Conservation (phyloP, 2,329 filamentous ascomycete species). For the Ceratocystis destructans region DNA sequence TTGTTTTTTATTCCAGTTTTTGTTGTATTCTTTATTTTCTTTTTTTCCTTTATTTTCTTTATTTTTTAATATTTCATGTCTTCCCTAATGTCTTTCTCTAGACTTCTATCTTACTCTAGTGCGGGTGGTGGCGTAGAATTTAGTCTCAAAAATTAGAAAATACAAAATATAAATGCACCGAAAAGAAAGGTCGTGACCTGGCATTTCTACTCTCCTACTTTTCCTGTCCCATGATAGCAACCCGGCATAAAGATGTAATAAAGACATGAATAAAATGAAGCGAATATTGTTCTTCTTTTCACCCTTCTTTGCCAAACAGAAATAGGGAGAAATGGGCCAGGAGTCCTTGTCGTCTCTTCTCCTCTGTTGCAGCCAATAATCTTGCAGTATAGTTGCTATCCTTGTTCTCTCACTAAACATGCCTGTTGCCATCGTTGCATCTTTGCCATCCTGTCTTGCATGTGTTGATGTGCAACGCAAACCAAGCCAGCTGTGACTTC, state of each 20-base stretch:
- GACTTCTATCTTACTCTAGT: not conserved
- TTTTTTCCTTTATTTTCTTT: not conserved
- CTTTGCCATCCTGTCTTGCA: too few species aligned
- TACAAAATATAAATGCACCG: too few species aligned
- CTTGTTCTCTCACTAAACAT: not conserved
- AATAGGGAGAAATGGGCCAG: too few species aligned
- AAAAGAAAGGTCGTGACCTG: not conserved
- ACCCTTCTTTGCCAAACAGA: not conserved
- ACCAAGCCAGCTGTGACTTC: not conserved
- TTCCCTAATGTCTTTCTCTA: not conserved
- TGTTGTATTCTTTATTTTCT: not conserved
- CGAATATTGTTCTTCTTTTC: not conserved
- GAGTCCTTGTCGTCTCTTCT: too few species aligned
- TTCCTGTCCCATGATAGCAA: not conserved
- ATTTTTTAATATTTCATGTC: not conserved
- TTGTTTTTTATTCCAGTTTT: not conserved
- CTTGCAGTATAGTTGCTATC: not conserved
- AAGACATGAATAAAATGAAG: not conserved
- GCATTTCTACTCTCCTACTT: not conserved
- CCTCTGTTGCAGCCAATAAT: too few species aligned
- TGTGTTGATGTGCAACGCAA: too few species aligned
- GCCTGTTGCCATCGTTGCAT: too few species aligned
- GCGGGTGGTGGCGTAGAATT: not conserved
- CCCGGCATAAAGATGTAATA: not conserved
- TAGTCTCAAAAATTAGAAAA: too few species aligned